These are phyloP conservation scores for Aschersonia sp. DNA, from an alignment of 2,329 filamentous ascomycete genomes.

Conservation along the genomic window DNA sequence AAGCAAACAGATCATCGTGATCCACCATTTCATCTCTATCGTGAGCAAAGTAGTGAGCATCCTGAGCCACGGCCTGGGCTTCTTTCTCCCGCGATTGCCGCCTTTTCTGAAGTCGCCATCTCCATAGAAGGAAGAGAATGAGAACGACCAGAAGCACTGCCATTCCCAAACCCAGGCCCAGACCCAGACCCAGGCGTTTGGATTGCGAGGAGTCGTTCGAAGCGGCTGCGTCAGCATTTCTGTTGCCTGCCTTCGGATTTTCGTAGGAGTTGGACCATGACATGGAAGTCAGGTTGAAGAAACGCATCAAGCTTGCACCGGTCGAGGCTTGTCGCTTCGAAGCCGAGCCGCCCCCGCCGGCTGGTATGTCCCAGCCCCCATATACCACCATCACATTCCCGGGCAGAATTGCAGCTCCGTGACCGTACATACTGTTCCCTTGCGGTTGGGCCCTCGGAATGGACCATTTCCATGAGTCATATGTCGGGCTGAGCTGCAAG, in stretches of 20 bases:
- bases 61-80: conserved; percentile 33
- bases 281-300: conserved; percentile 44
- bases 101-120: conserved; percentile 22
- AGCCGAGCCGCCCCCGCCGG: conserved; percentile 10
- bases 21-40: conserved; percentile 33
- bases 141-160: conserved; percentile 31
- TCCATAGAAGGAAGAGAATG: conserved; percentile 34
- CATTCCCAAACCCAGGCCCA: conserved; percentile 45
- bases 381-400: conserved; percentile 57
- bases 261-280: conserved; percentile 36
- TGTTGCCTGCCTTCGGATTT: conserved; percentile 21
- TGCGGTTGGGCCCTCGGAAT: conserved; percentile 38
- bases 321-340: conserved; percentile 15
- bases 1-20: conserved; percentile 10
- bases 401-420: conserved; percentile 47
- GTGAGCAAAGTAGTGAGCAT: conserved; percentile 29
- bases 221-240: conserved; percentile 9
- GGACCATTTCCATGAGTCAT: conserved; percentile 61
- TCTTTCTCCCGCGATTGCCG: conserved; percentile 28
- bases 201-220: conserved; percentile 7
- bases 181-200: conserved; percentile 38
- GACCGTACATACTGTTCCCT: conserved; percentile 40
- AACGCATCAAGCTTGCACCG: conserved; percentile 17
- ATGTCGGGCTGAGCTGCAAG: conserved; percentile 60
- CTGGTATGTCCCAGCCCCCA: conserved; percentile 40